Percentiles rank a stretch among this genome's conserved stretches.
These are phyloP conservation scores for Sclerotinia minor DNA, from an alignment of 2,329 filamentous ascomycete species.

Conservation along the genomic window DNA sequence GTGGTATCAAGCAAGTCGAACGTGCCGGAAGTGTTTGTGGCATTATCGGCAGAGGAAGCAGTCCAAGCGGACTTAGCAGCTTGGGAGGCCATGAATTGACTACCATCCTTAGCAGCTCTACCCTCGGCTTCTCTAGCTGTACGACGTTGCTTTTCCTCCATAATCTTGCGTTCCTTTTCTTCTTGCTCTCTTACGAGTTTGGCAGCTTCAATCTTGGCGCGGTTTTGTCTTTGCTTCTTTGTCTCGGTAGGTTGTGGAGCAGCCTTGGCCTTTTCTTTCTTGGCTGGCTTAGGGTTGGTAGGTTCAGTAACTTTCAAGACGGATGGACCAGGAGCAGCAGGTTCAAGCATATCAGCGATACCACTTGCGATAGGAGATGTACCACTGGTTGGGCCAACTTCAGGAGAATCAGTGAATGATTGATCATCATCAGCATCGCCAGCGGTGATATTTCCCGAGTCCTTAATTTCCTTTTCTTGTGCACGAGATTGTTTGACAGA, in stretches of 20 bases:
- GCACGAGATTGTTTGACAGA: conserved; percentile 69
- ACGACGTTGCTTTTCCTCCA: conserved; percentile 81
- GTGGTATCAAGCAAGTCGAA: conserved; percentile 58
- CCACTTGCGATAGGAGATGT: conserved; percentile 44
- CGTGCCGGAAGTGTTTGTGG: conserved; percentile 36
- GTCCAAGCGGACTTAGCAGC: conserved; percentile 50
- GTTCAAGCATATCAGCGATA: conserved; percentile 90
- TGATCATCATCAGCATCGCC: conserved; percentile 81
- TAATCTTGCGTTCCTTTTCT: conserved; percentile 73
- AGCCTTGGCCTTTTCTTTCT: conserved; percentile 59
- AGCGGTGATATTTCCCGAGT: conserved; percentile 52
- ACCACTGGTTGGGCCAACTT: conserved; percentile 54
- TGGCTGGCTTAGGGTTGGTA: conserved; percentile 56
- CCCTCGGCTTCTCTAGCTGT: conserved; percentile 80
- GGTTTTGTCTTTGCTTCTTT: conserved; percentile 95
- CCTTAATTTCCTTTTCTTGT: conserved; percentile 49
- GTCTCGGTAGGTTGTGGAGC: conserved; percentile 69
- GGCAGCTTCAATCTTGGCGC: conserved; percentile 79
- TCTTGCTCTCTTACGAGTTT: conserved; percentile 74
- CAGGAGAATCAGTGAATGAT: conserved; percentile 68
- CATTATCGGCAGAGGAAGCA: conserved; percentile 36
- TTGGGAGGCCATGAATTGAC: conserved; percentile 53
- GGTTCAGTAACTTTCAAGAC: conserved; percentile 76
- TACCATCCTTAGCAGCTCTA: conserved; percentile 78
- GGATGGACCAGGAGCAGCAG: conserved; percentile 64